These are phyloP conservation scores for Camellia oleifera DNA, from an alignment of 179 eudicot species.

Conservation along the genomic window DNA sequence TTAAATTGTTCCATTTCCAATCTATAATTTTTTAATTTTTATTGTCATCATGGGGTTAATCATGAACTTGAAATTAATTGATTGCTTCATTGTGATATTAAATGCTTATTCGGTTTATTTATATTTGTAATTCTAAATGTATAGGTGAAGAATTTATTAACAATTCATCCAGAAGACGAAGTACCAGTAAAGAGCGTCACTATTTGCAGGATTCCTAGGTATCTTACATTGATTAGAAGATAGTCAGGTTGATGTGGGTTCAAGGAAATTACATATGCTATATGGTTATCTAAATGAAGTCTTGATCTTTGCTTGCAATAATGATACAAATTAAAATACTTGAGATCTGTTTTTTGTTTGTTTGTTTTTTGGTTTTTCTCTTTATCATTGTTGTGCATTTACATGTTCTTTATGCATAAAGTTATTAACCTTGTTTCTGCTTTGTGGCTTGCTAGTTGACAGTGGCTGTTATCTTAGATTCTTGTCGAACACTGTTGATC, in stretches of 20 bases:
- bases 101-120: not conserved
- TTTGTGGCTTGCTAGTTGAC: not conserved
- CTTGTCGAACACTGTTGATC: not conserved
- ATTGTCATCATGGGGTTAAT: not conserved
- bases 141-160: constrained; percentile 85
- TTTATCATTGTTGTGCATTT: not conserved
- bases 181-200: constrained; percentile 90
- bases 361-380: not conserved
- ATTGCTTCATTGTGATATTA: not conserved
- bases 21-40: not conserved
- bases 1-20: not conserved
- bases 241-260: constrained; percentile 1
- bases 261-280: not conserved
- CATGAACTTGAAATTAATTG: not conserved
- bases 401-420: not conserved
- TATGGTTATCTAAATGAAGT: not conserved
- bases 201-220: constrained; percentile 93
- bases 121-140: constrained; percentile 9
- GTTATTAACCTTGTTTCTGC: not conserved
- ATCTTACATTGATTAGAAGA: constrained; percentile 6
- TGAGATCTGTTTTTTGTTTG: not conserved
- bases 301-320: not conserved
- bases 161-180: constrained; percentile 78
- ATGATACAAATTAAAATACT: not conserved
- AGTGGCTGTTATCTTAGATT: not conserved